Conservation (phyloP, 2,329 filamentous ascomycete species). For the Fusarium nisikadoi region DNA sequence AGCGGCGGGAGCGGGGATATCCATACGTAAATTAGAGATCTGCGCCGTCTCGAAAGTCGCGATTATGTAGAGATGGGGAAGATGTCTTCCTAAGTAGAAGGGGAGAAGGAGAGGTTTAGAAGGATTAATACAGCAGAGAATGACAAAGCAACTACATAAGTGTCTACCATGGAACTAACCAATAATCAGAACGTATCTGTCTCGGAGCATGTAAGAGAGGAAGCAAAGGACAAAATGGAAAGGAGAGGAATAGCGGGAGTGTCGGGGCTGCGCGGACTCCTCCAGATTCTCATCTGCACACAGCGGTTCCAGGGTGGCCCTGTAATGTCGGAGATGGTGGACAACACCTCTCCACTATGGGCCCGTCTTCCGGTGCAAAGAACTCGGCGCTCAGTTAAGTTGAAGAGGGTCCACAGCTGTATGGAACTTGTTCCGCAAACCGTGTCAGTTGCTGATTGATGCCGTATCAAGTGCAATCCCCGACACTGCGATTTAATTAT, state of each 20-base stretch:
- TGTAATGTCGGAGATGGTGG: constrained; percentile 41
- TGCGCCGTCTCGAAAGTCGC: not conserved
- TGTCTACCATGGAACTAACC: not conserved
- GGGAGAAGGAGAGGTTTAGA: not conserved
- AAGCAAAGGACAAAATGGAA: constrained; percentile 8
- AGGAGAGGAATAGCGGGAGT: constrained; percentile 26
- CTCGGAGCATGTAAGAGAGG: constrained; percentile 3
- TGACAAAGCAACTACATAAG: not conserved
- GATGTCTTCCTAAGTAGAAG: not conserved
- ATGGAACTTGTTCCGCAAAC: constrained; percentile 23
- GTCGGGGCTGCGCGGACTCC: constrained; percentile 34
- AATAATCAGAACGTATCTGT: not conserved
- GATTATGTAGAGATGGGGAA: not conserved
- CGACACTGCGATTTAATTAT: constrained; percentile 12
- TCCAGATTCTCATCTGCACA: constrained; percentile 38
- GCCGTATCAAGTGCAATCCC: constrained; percentile 35
- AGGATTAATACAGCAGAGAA: not conserved
- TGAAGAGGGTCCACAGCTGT: constrained; percentile 19
- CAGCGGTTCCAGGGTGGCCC: constrained; percentile 28
- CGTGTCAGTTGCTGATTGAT: constrained; percentile 35
- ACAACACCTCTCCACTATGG: constrained; percentile 37
- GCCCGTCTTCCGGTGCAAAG: constrained; percentile 24
- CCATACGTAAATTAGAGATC: constrained; percentile 27
- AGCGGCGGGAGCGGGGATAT: constrained; percentile 32
- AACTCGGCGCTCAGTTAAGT: constrained; percentile 27